These are phyloP conservation scores for Sambucus nigra DNA, from an alignment of 129 eudicot species.

Conservation along the genomic window DNA sequence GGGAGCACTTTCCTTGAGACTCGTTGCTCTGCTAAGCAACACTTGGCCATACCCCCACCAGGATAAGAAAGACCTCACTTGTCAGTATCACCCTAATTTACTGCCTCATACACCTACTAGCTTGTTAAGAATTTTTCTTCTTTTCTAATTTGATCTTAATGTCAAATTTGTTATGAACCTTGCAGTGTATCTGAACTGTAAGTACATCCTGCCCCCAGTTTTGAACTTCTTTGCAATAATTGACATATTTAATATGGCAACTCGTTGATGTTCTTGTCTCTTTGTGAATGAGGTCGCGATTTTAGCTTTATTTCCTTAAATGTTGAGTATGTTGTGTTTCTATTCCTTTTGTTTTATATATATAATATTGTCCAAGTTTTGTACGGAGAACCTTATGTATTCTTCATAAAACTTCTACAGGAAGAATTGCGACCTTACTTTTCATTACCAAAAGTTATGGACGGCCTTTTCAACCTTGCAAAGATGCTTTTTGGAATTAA, in stretches of 20 bases:
- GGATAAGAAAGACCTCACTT: too few species aligned
- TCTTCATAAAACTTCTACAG: conserved; percentile 29
- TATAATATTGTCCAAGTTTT: not conserved
- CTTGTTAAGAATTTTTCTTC: too few species aligned
- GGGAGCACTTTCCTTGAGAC: too few species aligned
- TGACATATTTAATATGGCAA: not conserved
- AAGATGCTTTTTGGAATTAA: conserved; percentile 72
- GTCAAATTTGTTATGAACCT: too few species aligned
- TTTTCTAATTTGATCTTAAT: too few species aligned
- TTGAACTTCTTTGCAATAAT: not conserved
- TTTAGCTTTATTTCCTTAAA: not conserved
- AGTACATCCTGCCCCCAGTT: too few species aligned
- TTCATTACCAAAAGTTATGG: conserved; percentile 94
- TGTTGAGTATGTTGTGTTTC: not conserved
- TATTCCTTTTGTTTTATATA: not conserved
- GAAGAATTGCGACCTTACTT: conserved; percentile 94
- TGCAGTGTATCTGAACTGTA: not conserved
- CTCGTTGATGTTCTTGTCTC: not conserved
- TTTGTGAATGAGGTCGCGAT: not conserved
- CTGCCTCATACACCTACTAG: too few species aligned
- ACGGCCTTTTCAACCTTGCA: conserved; percentile 84
- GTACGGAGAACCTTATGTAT: not conserved
- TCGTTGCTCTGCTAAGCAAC: too few species aligned
- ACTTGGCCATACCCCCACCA: too few species aligned
- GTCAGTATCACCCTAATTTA: too few species aligned